Base-by-base conservation (phyloP, 2,329 filamentous ascomycete genomes). In the Alternaria arborescens region DNA sequence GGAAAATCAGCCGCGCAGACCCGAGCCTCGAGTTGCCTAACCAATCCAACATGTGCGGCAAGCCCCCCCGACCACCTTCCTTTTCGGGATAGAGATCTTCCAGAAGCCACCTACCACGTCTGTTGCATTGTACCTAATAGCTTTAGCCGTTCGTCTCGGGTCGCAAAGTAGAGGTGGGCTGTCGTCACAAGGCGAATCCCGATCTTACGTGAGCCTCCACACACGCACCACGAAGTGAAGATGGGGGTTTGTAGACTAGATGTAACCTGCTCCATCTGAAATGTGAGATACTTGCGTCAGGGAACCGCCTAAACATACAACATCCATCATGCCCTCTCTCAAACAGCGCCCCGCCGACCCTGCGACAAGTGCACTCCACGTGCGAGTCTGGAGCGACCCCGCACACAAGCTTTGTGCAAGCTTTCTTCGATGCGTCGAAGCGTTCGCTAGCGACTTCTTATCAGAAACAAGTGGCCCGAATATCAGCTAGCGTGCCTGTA, bases 361-460 rank as follows among this genome's bases (percentile, higher is more conserved):
- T 40, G 4, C 38, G 38, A 40, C 8, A 40, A 40, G 38, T 20
- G 38, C n/a, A 20, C 38, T 5, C n/a, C n/a, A 40, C 38, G 8
- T 40, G n/a, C n/a, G n/a, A 20, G 38, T 4, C 38, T 20, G 38
- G 38, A 40, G 30, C n/a, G 36, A 22, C 28, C 46, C 46, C 46
- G 16, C 46, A 50, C 18, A 50, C 30, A 50, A 50, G 46, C 46
- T 38, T 50, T 50, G 18, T 16, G 16, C 30, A 50, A 50, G 46
- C 46, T 24, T 50, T 22, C 28, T 50, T 34, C 24, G 24, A 36
- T 24, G 46, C 46, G 24, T 50, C 46, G 46, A 50, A 50, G 46
- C 46, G 11, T 36, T 30, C n/a, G 14, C 30, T 50, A 50, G 46
- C 46, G 46, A n/a, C 46, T 50, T 50, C 46, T 50, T 50, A 36